These are phyloP conservation scores for Jacaranda copaia DNA, from an alignment of 257 asterid genomes.

Conservation along the genomic window DNA sequence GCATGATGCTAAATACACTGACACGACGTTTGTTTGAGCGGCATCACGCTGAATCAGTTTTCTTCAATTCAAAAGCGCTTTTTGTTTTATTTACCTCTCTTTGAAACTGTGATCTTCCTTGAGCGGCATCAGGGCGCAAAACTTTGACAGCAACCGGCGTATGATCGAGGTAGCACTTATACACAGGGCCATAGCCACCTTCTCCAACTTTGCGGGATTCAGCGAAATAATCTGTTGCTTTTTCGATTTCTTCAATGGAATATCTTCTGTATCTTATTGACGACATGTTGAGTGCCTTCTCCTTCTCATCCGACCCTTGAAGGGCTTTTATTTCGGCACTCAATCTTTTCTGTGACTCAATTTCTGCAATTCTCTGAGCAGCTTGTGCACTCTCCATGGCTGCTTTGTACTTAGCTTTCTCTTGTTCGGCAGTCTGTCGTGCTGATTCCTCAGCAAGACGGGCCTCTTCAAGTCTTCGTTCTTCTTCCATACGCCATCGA, in stretches of 20 bases:
- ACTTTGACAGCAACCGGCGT: constrained; percentile 85
- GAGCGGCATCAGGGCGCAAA: constrained; percentile 86
- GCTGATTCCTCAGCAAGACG: constrained; percentile 56
- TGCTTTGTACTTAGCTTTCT: constrained; percentile 44
- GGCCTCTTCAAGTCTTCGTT: constrained; percentile 64
- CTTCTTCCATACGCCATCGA: constrained; percentile 82
- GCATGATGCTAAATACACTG: no score
- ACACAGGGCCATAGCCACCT: constrained; percentile 97
- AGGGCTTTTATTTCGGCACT: constrained; percentile 49
- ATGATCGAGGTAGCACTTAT: constrained; percentile 80
- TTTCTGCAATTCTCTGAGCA: constrained; percentile 53
- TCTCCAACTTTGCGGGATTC: constrained; percentile 76
- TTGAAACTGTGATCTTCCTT: constrained; percentile 86
- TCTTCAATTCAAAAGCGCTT: no score
- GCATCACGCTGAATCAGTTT: no score
- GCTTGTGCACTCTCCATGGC: constrained; percentile 52
- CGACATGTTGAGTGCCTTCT: constrained; percentile 5
- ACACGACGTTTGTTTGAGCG: no score
- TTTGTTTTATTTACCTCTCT: constrained; percentile 62
- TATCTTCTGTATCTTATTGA: constrained; percentile 64
- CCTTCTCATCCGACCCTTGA: constrained; percentile 46
- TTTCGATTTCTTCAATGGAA: constrained; percentile 81
- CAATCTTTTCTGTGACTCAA: constrained; percentile 54
- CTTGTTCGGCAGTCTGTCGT: constrained; percentile 43
- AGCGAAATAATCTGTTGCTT: constrained; percentile 68